Base-by-base conservation (phyloP, 1,139 yeast species). In the Taiozyma sp. region DNA sequence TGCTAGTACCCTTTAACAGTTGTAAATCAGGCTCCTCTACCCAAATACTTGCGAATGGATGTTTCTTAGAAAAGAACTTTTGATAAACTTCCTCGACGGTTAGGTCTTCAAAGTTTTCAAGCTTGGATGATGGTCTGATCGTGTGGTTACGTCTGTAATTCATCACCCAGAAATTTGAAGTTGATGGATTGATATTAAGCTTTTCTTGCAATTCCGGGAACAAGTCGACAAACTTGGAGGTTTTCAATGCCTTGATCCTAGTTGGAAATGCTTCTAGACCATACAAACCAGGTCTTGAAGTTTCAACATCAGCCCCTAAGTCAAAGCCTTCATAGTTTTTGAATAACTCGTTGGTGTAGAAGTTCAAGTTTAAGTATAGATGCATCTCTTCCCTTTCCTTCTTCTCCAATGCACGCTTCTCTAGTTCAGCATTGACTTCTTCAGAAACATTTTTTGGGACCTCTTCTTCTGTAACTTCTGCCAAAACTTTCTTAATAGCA, bases 321-420 rank as follows among this genome's bases (percentile, higher is more conserved):
- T 91, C 98, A 64, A 88, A 86, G 0, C 95, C 96, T 59, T 80
- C 74, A 62, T 80, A 85, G 47, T 77, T 70, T 52, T 71, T 70
- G 61, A 87, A 83, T 48, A 82, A 79, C 3, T 69, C 62, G 47
- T 70, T 64, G 3, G 83, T 74, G 47, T 80, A 79, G 39, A 88
- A 69, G 54, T 80, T 77, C 45, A 88, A 77, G 50, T 76, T 77
- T 51, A 83, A 76, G 64, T 82, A 89, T 50, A 88, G 72, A 57
- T 88, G 89, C 62, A 87, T 89, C 63, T 91, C 97, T 59, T 86
- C 91, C 47, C 77, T 75, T 56, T 85, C 88, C 55, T 75, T 76
- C 55, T 83, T 85, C n/a, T 78, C 66, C 37, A 73, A 66, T 48
- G 75, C 80, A 45, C 76, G 76, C 54, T 81, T 85, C 50, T 74